Conservation (phyloP, 306 rosid genomes). For the Fragaria nilgerrensis region DNA sequence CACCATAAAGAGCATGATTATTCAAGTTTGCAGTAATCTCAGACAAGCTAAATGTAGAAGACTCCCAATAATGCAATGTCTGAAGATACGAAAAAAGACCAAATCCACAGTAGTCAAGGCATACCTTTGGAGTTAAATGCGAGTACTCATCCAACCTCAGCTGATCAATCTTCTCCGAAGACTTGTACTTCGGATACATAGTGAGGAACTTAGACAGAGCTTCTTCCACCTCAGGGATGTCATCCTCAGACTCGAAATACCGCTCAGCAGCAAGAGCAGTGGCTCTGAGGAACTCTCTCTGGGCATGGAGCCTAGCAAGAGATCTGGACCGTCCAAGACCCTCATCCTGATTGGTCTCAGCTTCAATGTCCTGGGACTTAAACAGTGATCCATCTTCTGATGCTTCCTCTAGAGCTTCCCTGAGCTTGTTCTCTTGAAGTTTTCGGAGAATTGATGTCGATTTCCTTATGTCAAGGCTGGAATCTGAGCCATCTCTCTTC, state of each 20-base stretch:
- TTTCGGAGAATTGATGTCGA: slow-evolving; percentile 72
- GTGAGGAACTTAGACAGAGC: slow-evolving; percentile 74
- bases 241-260: slow-evolving; percentile 62
- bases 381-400: slow-evolving; percentile 86
- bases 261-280: slow-evolving; percentile 92
- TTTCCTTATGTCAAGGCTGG: slow-evolving; percentile 42
- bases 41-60: slow-evolving; percentile 92
- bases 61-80: slow-evolving; percentile 92
- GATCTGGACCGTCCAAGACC: slow-evolving; percentile 76
- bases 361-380: slow-evolving; percentile 70
- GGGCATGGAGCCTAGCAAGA: slow-evolving; percentile 82
- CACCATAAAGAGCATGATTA: slow-evolving; percentile 91
- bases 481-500: slow-evolving; percentile 53
- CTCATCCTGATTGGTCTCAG: slow-evolving; percentile 64
- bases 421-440: slow-evolving; percentile 81
- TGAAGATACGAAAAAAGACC: slow-evolving; percentile 89
- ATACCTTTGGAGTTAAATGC: slow-evolving; percentile 84
- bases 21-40: slow-evolving; percentile 93
- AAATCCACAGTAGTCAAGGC: slow-evolving; percentile 98
- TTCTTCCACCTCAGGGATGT: slow-evolving; percentile 58
- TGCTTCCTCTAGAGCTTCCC: slow-evolving; percentile 98
- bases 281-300: slow-evolving; percentile 84
- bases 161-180: slow-evolving; percentile 84
- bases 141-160: slow-evolving; percentile 85
- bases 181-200: slow-evolving; percentile 84